Percentiles rank a stretch among this genome's conserved stretches.
These are phyloP conservation scores for Tolypocladium paradoxum DNA, from an alignment of 2,329 filamentous ascomycete genomes.

Conservation along the genomic window DNA sequence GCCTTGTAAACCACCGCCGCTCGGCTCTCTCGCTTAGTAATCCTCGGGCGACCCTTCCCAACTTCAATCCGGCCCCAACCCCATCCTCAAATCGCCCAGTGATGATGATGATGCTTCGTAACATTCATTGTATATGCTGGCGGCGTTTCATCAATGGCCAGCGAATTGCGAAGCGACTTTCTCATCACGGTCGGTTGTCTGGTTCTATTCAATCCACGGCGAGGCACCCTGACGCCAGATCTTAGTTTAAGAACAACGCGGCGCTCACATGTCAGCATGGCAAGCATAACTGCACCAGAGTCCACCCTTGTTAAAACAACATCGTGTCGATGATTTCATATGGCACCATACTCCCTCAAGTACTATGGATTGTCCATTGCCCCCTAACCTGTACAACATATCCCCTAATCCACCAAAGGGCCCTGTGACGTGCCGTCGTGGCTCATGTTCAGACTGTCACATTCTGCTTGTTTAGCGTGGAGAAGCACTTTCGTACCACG, in stretches of 20 bases:
- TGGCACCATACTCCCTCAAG: not conserved
- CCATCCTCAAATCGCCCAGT: no score
- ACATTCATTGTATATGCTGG: no score
- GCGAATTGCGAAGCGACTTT: not conserved
- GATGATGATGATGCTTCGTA: no score
- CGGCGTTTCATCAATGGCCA: not conserved
- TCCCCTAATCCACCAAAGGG: not conserved
- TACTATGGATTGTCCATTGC: not conserved
- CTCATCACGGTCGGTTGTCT: not conserved
- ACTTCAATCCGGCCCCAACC: no score
- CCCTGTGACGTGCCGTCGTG: slow-evolving; percentile 9
- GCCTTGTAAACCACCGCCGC: not conserved
- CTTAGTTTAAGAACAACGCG: not conserved
- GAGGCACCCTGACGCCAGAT: not conserved
- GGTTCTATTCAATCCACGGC: not conserved
- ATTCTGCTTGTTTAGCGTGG: slow-evolving; percentile 25
- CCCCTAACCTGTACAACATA: not conserved
- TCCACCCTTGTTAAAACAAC: not conserved
- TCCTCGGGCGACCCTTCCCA: not conserved
- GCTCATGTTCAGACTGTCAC: slow-evolving; percentile 18
- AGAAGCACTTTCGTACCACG: slow-evolving; percentile 41
- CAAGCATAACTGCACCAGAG: not conserved
- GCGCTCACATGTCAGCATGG: not conserved
- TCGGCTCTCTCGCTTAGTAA: slow-evolving; percentile 3
- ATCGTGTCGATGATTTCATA: not conserved